Evolutionary conservation across 139 green algal genomes (phyloP).

Genomic region (Micractinium sp.): DNA sequence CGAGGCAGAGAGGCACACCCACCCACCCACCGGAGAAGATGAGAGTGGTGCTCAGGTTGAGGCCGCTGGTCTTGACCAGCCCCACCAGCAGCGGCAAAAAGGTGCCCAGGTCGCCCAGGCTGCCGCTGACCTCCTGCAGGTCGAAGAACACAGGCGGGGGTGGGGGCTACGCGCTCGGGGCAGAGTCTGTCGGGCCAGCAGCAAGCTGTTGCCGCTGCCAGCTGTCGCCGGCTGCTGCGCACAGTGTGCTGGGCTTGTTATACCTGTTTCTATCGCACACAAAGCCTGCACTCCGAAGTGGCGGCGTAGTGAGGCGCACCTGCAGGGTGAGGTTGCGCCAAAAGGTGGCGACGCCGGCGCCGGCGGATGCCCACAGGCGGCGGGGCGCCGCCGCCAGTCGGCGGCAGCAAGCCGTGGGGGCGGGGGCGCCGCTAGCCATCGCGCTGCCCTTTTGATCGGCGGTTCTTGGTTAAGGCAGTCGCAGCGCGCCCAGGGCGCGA

Average conservation of each 20-base stretch:
- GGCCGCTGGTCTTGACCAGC: conserved; percentile 52
- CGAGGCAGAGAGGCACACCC: neutral
- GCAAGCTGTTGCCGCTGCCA: neutral
- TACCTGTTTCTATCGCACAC: neutral
- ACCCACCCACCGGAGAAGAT: conserved; percentile 63
- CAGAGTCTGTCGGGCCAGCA: neutral
- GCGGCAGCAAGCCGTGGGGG: neutral
- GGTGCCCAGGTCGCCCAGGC: conserved; percentile 81
- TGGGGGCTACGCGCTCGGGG: no score
- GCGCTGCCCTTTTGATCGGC: no score
- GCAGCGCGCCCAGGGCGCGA: no score
- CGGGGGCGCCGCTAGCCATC: no score
- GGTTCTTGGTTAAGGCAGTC: no score
- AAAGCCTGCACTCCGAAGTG: neutral
- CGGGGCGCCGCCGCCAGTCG: neutral
- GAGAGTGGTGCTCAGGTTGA: conserved; percentile 84
- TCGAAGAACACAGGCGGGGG: neutral
- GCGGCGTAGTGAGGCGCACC: neutral
- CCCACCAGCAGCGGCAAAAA: conserved; percentile 77
- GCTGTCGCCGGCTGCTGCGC: neutral
- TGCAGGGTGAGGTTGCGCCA: conserved; percentile 5
- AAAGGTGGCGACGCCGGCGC: neutral
- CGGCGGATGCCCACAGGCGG: neutral
- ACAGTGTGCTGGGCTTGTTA: neutral
- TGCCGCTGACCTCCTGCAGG: conserved; percentile 29